Base-by-base conservation (phyloP, 345 rosid species). In the Corchorus capsularis region DNA sequence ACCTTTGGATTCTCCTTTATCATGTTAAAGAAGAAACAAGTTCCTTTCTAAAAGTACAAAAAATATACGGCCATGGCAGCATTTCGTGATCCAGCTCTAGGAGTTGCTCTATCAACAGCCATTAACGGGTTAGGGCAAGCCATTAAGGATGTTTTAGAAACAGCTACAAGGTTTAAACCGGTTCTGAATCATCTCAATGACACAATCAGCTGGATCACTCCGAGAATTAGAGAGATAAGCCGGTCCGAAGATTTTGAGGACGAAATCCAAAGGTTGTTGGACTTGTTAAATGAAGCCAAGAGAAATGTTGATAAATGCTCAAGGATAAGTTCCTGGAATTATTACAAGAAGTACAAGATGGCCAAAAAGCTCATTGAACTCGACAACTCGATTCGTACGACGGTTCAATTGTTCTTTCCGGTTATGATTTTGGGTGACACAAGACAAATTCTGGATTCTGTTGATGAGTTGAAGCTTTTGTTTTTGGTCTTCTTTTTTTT, bases 401-500 rank as follows among this genome's bases (percentile, higher is more conserved):
- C 16, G 60, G 34, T 69, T 46, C 32, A 69, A 5, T 59, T 69
- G 0, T 69, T 69, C 60, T 69, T 69, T 10, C 73, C 73, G 46
- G 73, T 69, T 69, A 69, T 69, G 73, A 69, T 69, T 16, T 52
- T 52, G 13, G 61, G 1, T 5, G 73, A 69, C 34, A 69, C 73
- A 34, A 69, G 61, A 5, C 19, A 27, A 34, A 69, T 69, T 53
- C 5, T 69, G 73, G 61, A 69, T 34, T 34, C 73, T 9, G 46
- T 69, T 52, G 32, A 69, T 10, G 73, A 69, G 34, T 27, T 69
- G 32, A 69, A 69, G 73, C 8, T 69, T 2, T 8, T 69, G 46
- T 2, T 69, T 17, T 32, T 20, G 2, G 9, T 35, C 17, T 69
- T 69, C 46, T 52, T 52, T 52, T 34, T 5, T 69, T 10, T 69